Base-by-base conservation (phyloP, 2,329 filamentous ascomycete species). In the Alternaria triticimaculans region DNA sequence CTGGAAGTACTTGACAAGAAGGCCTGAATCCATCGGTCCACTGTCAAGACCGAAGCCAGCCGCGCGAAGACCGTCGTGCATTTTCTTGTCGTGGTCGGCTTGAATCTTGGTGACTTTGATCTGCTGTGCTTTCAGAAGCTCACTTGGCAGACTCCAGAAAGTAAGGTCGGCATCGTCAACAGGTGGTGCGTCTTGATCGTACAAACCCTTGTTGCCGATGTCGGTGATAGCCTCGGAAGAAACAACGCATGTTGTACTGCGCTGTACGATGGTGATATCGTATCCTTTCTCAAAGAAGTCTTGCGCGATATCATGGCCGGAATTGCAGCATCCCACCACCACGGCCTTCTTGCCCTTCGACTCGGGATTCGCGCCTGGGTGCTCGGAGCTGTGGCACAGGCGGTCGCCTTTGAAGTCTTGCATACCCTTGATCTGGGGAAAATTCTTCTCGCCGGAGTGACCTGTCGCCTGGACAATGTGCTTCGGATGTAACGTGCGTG, bases 251-350 rank as follows among this genome's bases (percentile, higher is more conserved):
- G 84, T 85, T 9, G 73, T 77, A 49, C 72, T 77, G 28, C 84
- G 80, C 64, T 85, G 84, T 1, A 85, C 70, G 67, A 85, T 82
- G 12, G 83, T 85, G n/a, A 82, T 72, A 14, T 81, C 78, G 28
- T 79, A 75, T 5, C 80, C 80, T 7, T 80, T 80, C 21, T 81
- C 76, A 41, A 79, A 76, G 78, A 84, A 84, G 69, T 85, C 82
- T 69, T 84, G 80, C 3, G 83, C 82, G 23, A 85, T 79, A 67
- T 85, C 83, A 71, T 85, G 83, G 53, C 80, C 83, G 1, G 83
- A 84, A 65, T 85, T 85, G 55, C 81, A 84, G 18, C 80, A 81
- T 25, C 84, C 84, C 15, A 86, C 73, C 1, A 86, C 80, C 30
- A 85, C 68, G 6, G 80, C 83, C 30, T 77, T 77, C 58, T 84